Evolutionary conservation across 352 stramenopile species (phyloP).

Genomic region (Pilasporangium apinafurcum): DNA sequence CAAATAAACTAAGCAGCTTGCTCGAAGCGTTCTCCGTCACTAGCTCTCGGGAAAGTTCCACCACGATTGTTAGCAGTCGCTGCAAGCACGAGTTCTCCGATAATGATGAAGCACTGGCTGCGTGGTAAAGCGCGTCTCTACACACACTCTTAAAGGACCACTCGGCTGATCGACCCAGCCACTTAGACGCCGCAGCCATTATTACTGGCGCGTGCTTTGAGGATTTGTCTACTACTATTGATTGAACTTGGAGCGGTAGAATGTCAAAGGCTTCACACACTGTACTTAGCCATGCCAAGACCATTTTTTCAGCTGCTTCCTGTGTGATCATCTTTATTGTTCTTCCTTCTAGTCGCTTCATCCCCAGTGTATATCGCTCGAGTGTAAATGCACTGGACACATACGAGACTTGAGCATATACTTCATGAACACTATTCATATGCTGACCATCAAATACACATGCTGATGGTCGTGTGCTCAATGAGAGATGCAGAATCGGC

Average conservation of each 20-base stretch:
- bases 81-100: not conserved
- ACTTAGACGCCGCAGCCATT: not conserved
- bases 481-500: slow-evolving; percentile 5
- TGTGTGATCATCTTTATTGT: not conserved
- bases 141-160: not conserved
- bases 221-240: slow-evolving; percentile 1
- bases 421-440: no score
- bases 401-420: slow-evolving; percentile 6
- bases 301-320: not conserved
- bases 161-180: slow-evolving; percentile 1
- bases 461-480: no score
- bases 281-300: not conserved
- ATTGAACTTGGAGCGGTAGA: slow-evolving; percentile 3
- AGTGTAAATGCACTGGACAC: slow-evolving; percentile 5
- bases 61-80: not conserved
- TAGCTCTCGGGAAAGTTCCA: not conserved
- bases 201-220: not conserved
- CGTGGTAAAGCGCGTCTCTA: not conserved
- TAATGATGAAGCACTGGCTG: not conserved
- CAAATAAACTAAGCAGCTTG: slow-evolving; percentile 1
- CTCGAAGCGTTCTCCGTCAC: slow-evolving; percentile 1
- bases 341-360: not conserved
- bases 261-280: slow-evolving; percentile 1
- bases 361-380: slow-evolving; percentile 1
- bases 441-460: no score